These are phyloP conservation scores for Kodamaea suecica DNA, from an alignment of 1,139 yeast genomes.

Conservation along the genomic window DNA sequence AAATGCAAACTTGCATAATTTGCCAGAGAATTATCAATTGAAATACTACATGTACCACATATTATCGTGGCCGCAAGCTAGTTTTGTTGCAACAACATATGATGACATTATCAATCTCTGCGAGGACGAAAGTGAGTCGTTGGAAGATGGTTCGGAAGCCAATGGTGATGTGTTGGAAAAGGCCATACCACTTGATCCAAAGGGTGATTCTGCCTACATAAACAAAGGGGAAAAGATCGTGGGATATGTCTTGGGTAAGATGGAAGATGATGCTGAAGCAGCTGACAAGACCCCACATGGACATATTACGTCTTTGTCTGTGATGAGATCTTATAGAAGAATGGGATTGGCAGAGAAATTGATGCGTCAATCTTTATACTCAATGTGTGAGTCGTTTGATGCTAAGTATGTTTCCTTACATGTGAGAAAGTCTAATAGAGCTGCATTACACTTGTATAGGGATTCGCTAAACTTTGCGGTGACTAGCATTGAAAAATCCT, in stretches of 20 bases:
- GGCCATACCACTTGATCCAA: constrained; percentile 36
- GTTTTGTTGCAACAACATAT: constrained; percentile 87
- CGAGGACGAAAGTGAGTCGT: constrained; percentile 36
- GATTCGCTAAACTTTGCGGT: constrained; percentile 84
- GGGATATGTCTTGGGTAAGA: constrained; percentile 92
- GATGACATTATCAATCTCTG: constrained; percentile 26
- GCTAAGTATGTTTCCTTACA: constrained; percentile 88
- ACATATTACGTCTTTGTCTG: constrained; percentile 90
- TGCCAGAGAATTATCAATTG: constrained; percentile 91
- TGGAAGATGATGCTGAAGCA: constrained; percentile 90
- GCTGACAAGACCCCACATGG: constrained; percentile 80
- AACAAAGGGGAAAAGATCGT: constrained; percentile 73
- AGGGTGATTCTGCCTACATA: constrained; percentile 57
- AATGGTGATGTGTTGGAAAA: constrained; percentile 22
- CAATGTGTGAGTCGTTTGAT: constrained; percentile 76
- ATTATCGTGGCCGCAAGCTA: constrained; percentile 96
- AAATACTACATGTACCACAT: constrained; percentile 93
- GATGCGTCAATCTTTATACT: constrained; percentile 80
- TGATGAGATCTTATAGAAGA: constrained; percentile 91
- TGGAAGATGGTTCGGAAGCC: constrained; percentile 17
- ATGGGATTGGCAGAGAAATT: constrained; percentile 93
- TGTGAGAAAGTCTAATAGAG: constrained; percentile 90
- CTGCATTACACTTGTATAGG: constrained; percentile 88
- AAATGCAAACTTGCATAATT: constrained; percentile 85
- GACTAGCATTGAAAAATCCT: constrained; percentile 74